Conservation (phyloP, 768 basidiomycete species). For the Leccinum pellstonianum region DNA sequence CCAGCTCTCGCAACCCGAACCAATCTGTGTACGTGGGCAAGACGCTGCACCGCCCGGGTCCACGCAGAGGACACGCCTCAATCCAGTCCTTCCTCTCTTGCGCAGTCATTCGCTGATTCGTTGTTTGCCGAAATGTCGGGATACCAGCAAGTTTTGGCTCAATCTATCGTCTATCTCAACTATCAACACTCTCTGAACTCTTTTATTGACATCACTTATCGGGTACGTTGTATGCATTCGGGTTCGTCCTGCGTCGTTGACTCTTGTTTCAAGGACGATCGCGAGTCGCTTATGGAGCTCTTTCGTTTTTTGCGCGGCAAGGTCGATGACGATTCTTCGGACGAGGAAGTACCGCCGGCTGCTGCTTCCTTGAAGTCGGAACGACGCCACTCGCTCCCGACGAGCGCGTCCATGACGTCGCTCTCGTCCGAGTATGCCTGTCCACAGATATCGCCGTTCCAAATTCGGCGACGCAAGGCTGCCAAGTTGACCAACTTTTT, state of each 20-base stretch:
- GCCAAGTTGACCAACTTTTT: slow-evolving; percentile 88
- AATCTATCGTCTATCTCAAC: slow-evolving; percentile 64
- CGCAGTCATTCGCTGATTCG: slow-evolving; percentile 22
- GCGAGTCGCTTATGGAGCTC: slow-evolving; percentile 68
- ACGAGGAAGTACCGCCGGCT: slow-evolving; percentile 21
- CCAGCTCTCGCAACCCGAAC: slow-evolving; percentile 42
- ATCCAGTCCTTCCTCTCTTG: slow-evolving; percentile 20
- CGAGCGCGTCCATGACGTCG: slow-evolving; percentile 59
- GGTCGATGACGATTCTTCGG: slow-evolving; percentile 20
- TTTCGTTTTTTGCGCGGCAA: slow-evolving; percentile 61
- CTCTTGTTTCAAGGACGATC: slow-evolving; percentile 60
- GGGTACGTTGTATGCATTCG: slow-evolving; percentile 46
- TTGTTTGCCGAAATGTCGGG: slow-evolving; percentile 15
- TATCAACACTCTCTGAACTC: slow-evolving; percentile 82
- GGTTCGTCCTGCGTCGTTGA: slow-evolving; percentile 8
- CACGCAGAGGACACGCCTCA: slow-evolving; percentile 25
- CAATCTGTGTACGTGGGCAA: slow-evolving; percentile 50
- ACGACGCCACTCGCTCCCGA: slow-evolving; percentile 69
- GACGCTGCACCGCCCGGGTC: slow-evolving; percentile 49
- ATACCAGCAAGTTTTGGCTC: slow-evolving; percentile 23
- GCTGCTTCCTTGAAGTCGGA: slow-evolving; percentile 50
- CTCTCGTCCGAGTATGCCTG: slow-evolving; percentile 52
- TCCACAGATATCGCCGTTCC: slow-evolving; percentile 51
- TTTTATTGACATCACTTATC: slow-evolving; percentile 74
- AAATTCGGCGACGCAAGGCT: slow-evolving; percentile 67